A percentile compares a stretch with the other conserved stretches of the same genome.
phyloP scores from a whole-genome alignment of 768 basidiomycete species.

The Boletus rufocinnamomeus region DNA sequence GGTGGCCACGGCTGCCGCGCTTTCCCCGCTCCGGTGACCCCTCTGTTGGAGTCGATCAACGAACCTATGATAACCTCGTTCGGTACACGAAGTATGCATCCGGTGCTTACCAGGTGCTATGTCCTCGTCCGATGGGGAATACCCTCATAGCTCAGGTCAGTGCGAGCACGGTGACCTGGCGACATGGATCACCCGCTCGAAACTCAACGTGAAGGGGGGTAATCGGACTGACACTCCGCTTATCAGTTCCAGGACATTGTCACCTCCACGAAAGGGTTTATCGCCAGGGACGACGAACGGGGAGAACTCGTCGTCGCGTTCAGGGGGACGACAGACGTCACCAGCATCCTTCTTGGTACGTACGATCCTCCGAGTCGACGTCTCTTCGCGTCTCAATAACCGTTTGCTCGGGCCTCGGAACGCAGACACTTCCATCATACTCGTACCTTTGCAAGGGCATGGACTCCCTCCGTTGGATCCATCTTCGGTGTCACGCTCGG shows the following conservation, averaged over 20 bases:
- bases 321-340: conserved; percentile 38
- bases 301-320: conserved; percentile 45
- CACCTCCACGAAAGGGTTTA: conserved; percentile 46
- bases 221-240: conserved; percentile 1
- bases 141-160: conserved; percentile 43
- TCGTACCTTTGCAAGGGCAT: conserved; percentile 22
- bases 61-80: conserved; percentile 44
- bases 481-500: neutral
- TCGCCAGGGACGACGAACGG: conserved; percentile 44
- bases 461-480: conserved; percentile 26
- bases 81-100: conserved; percentile 53
- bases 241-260: conserved; percentile 38
- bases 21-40: conserved; percentile 29
- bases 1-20: conserved; percentile 27
- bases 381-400: neutral
- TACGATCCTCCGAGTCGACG: neutral
- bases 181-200: neutral
- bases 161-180: neutral
- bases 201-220: neutral
- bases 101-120: conserved; percentile 47
- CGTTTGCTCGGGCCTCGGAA: neutral
- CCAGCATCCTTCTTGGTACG: conserved; percentile 23
- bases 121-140: conserved; percentile 51
- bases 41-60: conserved; percentile 35
- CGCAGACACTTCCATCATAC: conserved; percentile 26